Base-by-base conservation (phyloP, 495 filamentous ascomycete genomes). In the Penicillium bovifimosum region DNA sequence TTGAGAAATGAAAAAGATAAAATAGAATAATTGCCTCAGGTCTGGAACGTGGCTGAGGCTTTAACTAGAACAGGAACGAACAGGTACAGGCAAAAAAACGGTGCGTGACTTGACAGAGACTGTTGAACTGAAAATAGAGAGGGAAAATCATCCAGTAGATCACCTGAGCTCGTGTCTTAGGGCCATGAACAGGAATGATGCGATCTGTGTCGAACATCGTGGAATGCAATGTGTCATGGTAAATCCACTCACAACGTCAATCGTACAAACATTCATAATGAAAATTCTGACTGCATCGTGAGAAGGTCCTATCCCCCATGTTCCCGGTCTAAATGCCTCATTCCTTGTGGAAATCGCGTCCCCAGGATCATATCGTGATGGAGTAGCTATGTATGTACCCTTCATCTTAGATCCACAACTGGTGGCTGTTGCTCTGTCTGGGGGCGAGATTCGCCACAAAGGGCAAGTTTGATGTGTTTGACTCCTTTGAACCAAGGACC, bases 141-240 rank as follows among this genome's bases (percentile, higher is more conserved):
- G 31, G 29, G 46, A 28, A 8, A 24, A 24, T 24, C 20, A 31
- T 11, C n/a, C n/a, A 29, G 14, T 3, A 3, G 34, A 18, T 50
- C 48, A 50, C 48, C 38, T 50, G 48, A 50, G 38, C 20, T 24
- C 20, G 27, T 41, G 48, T 50, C 31, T 34, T 50, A 41, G 1
- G 14, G 11, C 10, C 27, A 8, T 32, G 16, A 31, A 36, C 6
- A 9, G 31, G 33, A 42, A 54, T 47, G 44, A 47, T 47, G 44
- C n/a, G 32, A 47, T 47, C 14, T 26, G 17, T 36, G 8, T 59
- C 56, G 56, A 60, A 56, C 35, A 56, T 63, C 47, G 53, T 60
- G 57, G 58, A 57, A 58, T 58, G 61, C 54, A 59, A 58, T 63
- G 61, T 63, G 61, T 63, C 61, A 63, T 61, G 53, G 33, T 13